Evolutionary conservation across 441 rosid genomes (phyloP).

Genomic region (Syzygium syzygioides): DNA sequence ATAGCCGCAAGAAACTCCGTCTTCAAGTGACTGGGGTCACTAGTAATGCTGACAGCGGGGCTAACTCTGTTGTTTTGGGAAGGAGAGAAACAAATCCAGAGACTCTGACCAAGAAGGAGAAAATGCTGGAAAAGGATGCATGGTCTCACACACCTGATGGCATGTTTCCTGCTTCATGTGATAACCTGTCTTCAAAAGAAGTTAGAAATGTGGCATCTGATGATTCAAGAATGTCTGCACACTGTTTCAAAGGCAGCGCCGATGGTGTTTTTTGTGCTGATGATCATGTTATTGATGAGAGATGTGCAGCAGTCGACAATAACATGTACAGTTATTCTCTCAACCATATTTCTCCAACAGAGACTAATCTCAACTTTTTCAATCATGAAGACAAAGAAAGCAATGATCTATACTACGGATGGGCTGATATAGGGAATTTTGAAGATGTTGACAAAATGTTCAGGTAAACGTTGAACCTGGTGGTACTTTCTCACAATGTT

Average conservation of each 20-base stretch:
- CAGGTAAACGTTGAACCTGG: conserved; percentile 35
- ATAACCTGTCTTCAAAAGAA: conserved; percentile 35
- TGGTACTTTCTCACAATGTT: not conserved
- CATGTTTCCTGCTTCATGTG: conserved; percentile 28
- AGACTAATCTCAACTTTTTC: conserved; percentile 50
- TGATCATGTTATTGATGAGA: conserved; percentile 39
- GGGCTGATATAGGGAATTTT: conserved; percentile 85
- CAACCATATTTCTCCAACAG: conserved; percentile 38
- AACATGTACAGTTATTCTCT: conserved; percentile 40
- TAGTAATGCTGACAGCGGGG: conserved; percentile 23
- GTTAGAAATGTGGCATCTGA: conserved; percentile 25
- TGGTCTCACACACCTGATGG: conserved; percentile 46
- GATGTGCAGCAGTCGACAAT: conserved; percentile 27
- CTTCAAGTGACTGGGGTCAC: conserved; percentile 29
- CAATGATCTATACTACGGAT: conserved; percentile 59
- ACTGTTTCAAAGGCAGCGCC: conserved; percentile 29
- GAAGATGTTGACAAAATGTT: conserved; percentile 92
- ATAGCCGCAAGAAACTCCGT: conserved; percentile 38
- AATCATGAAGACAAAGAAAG: conserved; percentile 50
- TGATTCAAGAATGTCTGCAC: conserved; percentile 33
- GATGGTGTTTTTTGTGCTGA: conserved; percentile 27
- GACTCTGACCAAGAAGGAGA: conserved; percentile 26
- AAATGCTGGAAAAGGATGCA: conserved; percentile 48
- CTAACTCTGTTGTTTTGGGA: conserved; percentile 21
- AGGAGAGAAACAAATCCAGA: conserved; percentile 23